Conservation (phyloP, 495 filamentous ascomycete genomes). For the Pseudotulostoma volvatum region DNA sequence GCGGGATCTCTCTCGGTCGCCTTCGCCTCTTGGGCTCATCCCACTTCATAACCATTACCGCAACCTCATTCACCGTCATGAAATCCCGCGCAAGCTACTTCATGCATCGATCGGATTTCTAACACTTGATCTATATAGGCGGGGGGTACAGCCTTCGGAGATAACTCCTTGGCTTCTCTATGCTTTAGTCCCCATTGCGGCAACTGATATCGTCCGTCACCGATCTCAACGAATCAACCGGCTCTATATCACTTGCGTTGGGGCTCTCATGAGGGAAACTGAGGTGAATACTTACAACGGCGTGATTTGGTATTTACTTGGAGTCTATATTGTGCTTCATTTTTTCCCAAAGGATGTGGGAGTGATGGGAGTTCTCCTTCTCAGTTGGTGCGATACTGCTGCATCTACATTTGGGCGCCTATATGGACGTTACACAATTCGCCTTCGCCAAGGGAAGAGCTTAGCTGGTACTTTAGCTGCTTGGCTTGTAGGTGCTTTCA, state of each 20-base stretch:
- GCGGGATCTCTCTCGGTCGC: conserved; percentile 71
- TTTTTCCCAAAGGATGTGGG: conserved; percentile 93
- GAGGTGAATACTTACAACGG: conserved; percentile 90
- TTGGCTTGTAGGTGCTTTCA: conserved; percentile 59
- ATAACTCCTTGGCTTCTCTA: conserved; percentile 72
- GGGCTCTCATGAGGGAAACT: conserved; percentile 89
- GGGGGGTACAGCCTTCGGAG: conserved; percentile 49
- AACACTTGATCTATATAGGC: conserved; percentile 64
- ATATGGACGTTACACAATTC: conserved; percentile 75
- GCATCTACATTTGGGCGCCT: conserved; percentile 82
- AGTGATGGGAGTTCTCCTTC: conserved; percentile 69
- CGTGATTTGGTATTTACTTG: conserved; percentile 89
- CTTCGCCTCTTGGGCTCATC: conserved; percentile 83
- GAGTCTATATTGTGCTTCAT: conserved; percentile 67
- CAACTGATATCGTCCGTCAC: conserved; percentile 69
- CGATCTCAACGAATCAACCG: conserved; percentile 65
- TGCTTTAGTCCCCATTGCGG: conserved; percentile 75
- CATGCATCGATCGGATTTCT: conserved; percentile 94
- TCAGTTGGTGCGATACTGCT: conserved; percentile 97
- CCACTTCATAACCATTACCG: conserved; percentile 60
- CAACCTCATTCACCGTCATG: conserved; percentile 34
- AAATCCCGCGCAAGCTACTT: conserved; percentile 29
- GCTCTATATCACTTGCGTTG: conserved; percentile 67
- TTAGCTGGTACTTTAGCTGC: conserved; percentile 78
- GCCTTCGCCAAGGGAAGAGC: conserved; percentile 74